These are phyloP conservation scores for Albugo candida DNA, from an alignment of 352 stramenopile species.

Conservation along the genomic window DNA sequence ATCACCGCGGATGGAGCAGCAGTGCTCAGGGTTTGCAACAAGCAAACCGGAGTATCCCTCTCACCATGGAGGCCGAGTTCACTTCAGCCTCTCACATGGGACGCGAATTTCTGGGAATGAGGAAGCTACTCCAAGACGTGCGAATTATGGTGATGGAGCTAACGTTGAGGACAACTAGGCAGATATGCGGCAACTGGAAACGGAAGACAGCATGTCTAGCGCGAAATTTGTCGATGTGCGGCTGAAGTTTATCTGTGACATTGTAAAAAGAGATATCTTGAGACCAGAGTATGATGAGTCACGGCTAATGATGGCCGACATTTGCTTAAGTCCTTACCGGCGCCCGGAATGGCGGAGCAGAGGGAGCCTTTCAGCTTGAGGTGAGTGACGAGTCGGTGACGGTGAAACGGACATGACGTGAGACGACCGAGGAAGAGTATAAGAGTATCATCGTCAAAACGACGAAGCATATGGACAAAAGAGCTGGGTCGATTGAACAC, in stretches of 20 bases:
- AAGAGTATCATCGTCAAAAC: no score
- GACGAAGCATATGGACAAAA: no score
- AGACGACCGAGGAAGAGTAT: no score
- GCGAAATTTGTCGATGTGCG: constrained; percentile 7
- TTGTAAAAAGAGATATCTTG: background rate
- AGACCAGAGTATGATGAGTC: constrained; percentile 3
- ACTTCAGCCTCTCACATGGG: background rate
- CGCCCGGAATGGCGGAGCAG: background rate
- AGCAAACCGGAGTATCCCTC: background rate
- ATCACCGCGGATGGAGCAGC: background rate
- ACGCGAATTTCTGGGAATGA: background rate
- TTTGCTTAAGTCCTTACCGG: constrained; percentile 5
- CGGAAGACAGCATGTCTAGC: constrained; percentile 1
- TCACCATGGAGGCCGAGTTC: background rate
- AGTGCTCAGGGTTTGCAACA: background rate
- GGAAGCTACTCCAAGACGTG: constrained; percentile 6
- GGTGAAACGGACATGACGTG: no score
- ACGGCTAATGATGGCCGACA: constrained; percentile 4
- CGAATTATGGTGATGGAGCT: background rate
- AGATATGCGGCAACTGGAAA: constrained; percentile 4
- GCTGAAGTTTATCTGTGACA: constrained; percentile 6
- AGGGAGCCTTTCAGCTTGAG: background rate
- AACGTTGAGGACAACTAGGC: constrained; percentile 5
- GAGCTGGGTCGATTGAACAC: no score
- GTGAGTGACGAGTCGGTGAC: no score